phyloP scores from a whole-genome alignment of 106 monocot species.

The Alisma plantagoaquatica region DNA sequence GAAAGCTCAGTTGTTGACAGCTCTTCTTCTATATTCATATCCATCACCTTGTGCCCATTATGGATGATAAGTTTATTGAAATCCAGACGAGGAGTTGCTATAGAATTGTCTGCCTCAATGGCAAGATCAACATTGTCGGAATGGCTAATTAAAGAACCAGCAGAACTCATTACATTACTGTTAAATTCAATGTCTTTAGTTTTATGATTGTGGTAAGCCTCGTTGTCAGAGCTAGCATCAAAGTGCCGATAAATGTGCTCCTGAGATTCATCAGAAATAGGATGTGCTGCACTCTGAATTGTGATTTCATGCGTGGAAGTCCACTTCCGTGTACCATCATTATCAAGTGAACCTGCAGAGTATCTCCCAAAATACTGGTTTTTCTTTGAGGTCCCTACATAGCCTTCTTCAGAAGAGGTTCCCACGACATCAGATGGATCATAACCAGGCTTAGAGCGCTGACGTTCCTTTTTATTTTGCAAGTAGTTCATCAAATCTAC shows the following conservation, averaged over 20 bases:
- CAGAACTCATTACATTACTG: slow-evolving; percentile 15
- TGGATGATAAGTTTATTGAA: slow-evolving; percentile 24
- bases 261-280: slow-evolving; percentile 34
- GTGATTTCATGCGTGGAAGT: slow-evolving; percentile 53
- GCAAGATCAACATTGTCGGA: slow-evolving; percentile 29
- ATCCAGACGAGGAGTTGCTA: slow-evolving; percentile 43
- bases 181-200: slow-evolving; percentile 23
- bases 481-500: slow-evolving; percentile 93
- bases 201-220: slow-evolving; percentile 18
- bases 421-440: slow-evolving; percentile 73
- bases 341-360: slow-evolving; percentile 68
- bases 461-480: slow-evolving; percentile 92
- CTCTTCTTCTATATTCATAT: slow-evolving; percentile 21
- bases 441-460: slow-evolving; percentile 75
- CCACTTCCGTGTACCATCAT: slow-evolving; percentile 55
- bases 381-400: slow-evolving; percentile 56
- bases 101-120: slow-evolving; percentile 36
- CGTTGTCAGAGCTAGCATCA: slow-evolving; percentile 26
- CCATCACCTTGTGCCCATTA: slow-evolving; percentile 31
- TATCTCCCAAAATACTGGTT: slow-evolving; percentile 50
- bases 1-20: slow-evolving; percentile 21
- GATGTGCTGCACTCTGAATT: slow-evolving; percentile 22
- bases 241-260: slow-evolving; percentile 28
- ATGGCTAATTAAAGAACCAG: slow-evolving; percentile 18
- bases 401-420: slow-evolving; percentile 89